phyloP scores from a whole-genome alignment of 2,329 filamentous ascomycete species.

The Rutstroemia sp. region DNA sequence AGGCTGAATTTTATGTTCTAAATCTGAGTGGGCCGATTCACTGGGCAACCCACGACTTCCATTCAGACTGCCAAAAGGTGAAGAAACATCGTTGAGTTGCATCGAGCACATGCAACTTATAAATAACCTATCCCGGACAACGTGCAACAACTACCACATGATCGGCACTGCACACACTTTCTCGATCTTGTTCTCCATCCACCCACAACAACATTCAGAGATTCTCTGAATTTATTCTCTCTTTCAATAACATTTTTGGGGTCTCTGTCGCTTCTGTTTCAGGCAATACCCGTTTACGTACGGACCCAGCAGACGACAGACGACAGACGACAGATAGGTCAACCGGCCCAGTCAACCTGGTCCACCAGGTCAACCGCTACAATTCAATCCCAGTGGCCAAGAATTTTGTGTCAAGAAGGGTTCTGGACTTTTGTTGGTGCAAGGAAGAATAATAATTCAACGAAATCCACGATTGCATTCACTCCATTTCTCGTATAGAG shows the following conservation, averaged over 20 bases:
- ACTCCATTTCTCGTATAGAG: neutral
- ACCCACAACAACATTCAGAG: neutral
- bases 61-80: neutral
- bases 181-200: neutral
- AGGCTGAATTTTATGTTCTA: neutral
- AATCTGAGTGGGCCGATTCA: neutral
- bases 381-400: too few species aligned
- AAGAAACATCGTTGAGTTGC: neutral
- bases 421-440: neutral
- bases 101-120: constrained; percentile 2
- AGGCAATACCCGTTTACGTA: too few species aligned
- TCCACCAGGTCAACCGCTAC: too few species aligned
- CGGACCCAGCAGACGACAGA: too few species aligned
- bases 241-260: too few species aligned
- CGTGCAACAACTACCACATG: neutral
- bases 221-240: too few species aligned
- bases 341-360: too few species aligned
- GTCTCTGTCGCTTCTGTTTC: too few species aligned
- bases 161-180: neutral
- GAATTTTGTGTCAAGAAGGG: too few species aligned
- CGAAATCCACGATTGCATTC: neutral
- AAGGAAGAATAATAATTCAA: neutral
- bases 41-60: neutral
- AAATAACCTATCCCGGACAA: neutral
- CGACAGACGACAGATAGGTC: too few species aligned